Base-by-base conservation (phyloP, 768 basidiomycete species). In the Tricholoma sp. region DNA sequence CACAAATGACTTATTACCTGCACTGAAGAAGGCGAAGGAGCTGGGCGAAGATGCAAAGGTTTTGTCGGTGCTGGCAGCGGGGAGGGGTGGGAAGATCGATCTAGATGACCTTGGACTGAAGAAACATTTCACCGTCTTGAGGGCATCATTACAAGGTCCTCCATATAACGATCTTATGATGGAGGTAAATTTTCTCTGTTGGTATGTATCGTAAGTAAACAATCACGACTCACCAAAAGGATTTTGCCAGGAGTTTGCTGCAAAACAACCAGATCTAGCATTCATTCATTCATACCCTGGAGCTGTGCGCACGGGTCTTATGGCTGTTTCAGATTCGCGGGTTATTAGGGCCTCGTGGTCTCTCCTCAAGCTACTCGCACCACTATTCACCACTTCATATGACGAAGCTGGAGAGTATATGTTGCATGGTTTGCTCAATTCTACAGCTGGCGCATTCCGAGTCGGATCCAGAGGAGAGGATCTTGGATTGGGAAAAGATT, bases 31-130 rank as follows among this genome's bases (percentile, higher is more conserved):
- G n/a, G 80, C 81, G 11, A 72, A 71, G 49, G 75, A 74, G 4
- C 70, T 64, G 0, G 79, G 78, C 5, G 77, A 84, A 62, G 80
- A 81, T 51, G 80, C 78, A 13, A 76, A 77, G 60, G 79, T 77
- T n/a, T 63, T 81, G 62, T 76, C 77, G 2, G 72, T 83, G 1
- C 66, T 82, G 12, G 74, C 68, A 13, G 64, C 68, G 13, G 72
- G 70, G 0, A 54, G 66, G 7, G 76, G 77, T 11, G 68, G 66
- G 1, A 61, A 67, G 6, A 70, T 81, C 15, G 69, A 79, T 61
- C 57, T 74, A 29, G 68, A 80, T 48, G 80, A 82, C 54, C 24
- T 24, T 4, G 24, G 24, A 24, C 24, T 24, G 24, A 24, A 24
- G 24, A 24, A 24, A 24, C 24, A 69, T 81, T 79, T 68, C 61